These are phyloP conservation scores for Elaeis guineensis DNA, from an alignment of 176 grass and related monocot species.

Conservation along the genomic window DNA sequence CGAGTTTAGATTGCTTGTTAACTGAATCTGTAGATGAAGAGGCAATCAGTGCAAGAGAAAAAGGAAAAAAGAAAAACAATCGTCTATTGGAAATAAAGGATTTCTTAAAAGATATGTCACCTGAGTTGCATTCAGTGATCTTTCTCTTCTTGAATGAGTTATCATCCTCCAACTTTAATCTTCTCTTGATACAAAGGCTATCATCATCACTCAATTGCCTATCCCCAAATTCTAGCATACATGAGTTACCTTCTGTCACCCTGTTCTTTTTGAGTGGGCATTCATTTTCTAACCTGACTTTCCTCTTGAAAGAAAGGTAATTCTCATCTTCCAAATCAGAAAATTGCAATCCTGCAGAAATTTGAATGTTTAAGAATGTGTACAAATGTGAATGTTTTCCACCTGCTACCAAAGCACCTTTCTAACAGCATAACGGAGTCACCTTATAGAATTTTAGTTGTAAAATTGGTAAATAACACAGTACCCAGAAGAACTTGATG, in stretches of 20 bases:
- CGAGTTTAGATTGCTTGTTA: no score
- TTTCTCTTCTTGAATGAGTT: slow-evolving; percentile 40
- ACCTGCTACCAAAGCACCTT: no score
- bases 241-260: slow-evolving; percentile 5
- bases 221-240: not conserved
- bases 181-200: slow-evolving; percentile 47
- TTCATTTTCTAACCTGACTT: slow-evolving; percentile 1
- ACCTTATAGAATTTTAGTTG: no score
- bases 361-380: no score
- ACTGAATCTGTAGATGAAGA: no score
- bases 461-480: no score
- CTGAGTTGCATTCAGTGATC: slow-evolving; percentile 13
- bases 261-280: slow-evolving; percentile 32
- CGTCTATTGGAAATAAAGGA: not conserved
- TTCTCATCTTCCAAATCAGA: slow-evolving; percentile 1
- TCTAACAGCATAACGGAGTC: no score
- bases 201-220: slow-evolving; percentile 33
- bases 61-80: no score
- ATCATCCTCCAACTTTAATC: slow-evolving; percentile 45
- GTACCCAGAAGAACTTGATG: no score
- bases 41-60: no score
- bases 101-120: not conserved
- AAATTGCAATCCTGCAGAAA: not conserved
- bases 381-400: no score
- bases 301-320: slow-evolving; percentile 19